phyloP scores from a whole-genome alignment of 2,329 filamentous ascomycete species.

The Microascus cirrosus region DNA sequence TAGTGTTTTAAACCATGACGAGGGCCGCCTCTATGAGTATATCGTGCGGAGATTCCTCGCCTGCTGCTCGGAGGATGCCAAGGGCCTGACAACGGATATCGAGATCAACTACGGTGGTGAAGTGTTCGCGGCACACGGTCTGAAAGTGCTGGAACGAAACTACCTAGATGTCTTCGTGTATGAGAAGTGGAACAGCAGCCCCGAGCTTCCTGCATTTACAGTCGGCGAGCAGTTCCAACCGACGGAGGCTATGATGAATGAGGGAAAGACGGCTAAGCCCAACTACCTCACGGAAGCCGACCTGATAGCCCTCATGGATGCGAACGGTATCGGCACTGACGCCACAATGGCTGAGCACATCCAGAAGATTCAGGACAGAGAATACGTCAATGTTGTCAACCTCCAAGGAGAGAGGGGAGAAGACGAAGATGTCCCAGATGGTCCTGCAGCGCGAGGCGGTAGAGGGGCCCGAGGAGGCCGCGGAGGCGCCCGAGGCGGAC shows the following conservation, averaged over 20 bases:
- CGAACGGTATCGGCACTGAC: constrained; percentile 95
- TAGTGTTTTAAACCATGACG: constrained; percentile 50
- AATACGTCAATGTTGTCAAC: constrained; percentile 65
- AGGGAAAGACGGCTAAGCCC: constrained; percentile 81
- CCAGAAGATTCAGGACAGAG: constrained; percentile 80
- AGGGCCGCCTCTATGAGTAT: constrained; percentile 81
- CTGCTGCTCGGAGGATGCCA: constrained; percentile 90
- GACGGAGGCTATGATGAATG: constrained; percentile 75
- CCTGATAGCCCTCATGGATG: constrained; percentile 93
- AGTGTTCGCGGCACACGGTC: constrained; percentile 67
- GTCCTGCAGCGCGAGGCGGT: constrained; percentile 20
- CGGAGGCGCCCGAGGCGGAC: constrained; percentile 29
- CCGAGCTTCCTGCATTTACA: constrained; percentile 68
- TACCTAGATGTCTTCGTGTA: constrained; percentile 95
- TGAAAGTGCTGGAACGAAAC: constrained; percentile 79
- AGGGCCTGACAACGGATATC: constrained; percentile 74
- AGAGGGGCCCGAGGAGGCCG: constrained; percentile 39
- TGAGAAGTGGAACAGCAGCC: constrained; percentile 88
- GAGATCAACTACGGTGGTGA: constrained; percentile 79
- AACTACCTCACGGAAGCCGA: constrained; percentile 90
- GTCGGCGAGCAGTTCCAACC: constrained; percentile 77
- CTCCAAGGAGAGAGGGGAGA: constrained; percentile 24
- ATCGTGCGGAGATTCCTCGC: constrained; percentile 85
- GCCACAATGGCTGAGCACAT: constrained; percentile 99
- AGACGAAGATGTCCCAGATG: constrained; percentile 25